Evolutionary conservation across 371 early-diverging fungal genomes (phyloP).

Genomic region (Rhizopus stolonifer): DNA sequence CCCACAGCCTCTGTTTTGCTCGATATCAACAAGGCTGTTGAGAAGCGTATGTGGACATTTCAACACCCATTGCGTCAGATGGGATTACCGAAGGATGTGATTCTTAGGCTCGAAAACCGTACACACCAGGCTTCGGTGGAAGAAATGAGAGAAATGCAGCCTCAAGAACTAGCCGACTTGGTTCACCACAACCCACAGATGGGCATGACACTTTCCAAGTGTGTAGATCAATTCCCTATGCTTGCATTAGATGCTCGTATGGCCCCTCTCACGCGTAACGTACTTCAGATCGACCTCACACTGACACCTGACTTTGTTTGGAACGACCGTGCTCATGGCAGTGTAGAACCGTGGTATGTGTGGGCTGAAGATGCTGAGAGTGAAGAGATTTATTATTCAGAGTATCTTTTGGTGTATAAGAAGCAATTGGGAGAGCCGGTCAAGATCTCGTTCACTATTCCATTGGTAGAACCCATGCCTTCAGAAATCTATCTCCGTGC

Average conservation of each 20-base stretch:
- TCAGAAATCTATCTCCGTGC: conserved; percentile 87
- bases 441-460: conserved; percentile 85
- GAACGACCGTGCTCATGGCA: conserved; percentile 89
- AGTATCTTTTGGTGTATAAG: conserved; percentile 52
- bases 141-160: conserved; percentile 84
- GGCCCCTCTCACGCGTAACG: conserved; percentile 90
- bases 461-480: conserved; percentile 85
- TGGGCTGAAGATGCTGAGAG: conserved; percentile 87
- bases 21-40: conserved; percentile 86
- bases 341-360: conserved; percentile 90
- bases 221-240: conserved; percentile 85
- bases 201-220: conserved; percentile 70
- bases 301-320: conserved; percentile 88
- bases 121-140: conserved; percentile 60
- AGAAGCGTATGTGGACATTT: conserved; percentile 92
- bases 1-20: conserved; percentile 80
- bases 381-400: conserved; percentile 57
- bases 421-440: conserved; percentile 53
- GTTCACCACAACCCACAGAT: conserved; percentile 73
- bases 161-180: conserved; percentile 82
- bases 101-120: conserved; percentile 71
- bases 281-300: conserved; percentile 77
- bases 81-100: conserved; percentile 72
- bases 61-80: conserved; percentile 93
- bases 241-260: conserved; percentile 77